Percentiles rank a stretch among this genome's conserved stretches.
phyloP scores from a whole-genome alignment of 2,329 filamentous ascomycete species.

The Septoria linicola region DNA sequence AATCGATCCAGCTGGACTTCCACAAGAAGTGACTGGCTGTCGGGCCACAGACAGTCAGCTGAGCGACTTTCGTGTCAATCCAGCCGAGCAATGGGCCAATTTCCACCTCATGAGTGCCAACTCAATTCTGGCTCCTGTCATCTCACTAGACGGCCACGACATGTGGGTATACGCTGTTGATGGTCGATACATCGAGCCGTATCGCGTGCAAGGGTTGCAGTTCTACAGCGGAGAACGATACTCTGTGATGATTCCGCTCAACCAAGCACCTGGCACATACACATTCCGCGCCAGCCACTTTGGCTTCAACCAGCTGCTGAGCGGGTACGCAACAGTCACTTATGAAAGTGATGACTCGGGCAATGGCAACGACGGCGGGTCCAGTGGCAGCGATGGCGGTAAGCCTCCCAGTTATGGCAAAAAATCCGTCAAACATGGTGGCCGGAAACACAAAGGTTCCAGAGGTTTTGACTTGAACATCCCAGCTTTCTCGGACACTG shows the following conservation, averaged over 20 bases:
- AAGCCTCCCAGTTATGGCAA: neutral
- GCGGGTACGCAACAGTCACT: slow-evolving; percentile 19
- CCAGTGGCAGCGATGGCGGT: neutral
- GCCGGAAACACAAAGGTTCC: neutral
- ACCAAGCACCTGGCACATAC: slow-evolving; percentile 44
- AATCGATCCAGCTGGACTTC: slow-evolving; percentile 11
- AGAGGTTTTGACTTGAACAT: neutral
- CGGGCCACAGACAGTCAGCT: slow-evolving; percentile 6
- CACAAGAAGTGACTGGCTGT: slow-evolving; percentile 15
- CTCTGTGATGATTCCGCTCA: slow-evolving; percentile 51
- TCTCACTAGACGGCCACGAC: slow-evolving; percentile 22
- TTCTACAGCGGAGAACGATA: slow-evolving; percentile 56
- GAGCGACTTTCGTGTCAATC: slow-evolving; percentile 17
- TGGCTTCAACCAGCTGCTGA: slow-evolving; percentile 17
- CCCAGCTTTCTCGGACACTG: neutral
- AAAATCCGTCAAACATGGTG: neutral
- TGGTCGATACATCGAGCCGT: slow-evolving; percentile 51
- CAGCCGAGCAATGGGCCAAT: slow-evolving; percentile 19
- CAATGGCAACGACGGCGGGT: neutral
- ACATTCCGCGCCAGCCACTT: slow-evolving; percentile 17
- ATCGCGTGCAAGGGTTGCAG: slow-evolving; percentile 49
- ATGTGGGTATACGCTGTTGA: slow-evolving; percentile 25
- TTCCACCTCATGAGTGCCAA: slow-evolving; percentile 19
- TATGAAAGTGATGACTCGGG: slow-evolving; percentile 1
- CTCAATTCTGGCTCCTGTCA: slow-evolving; percentile 15